Percentiles rank a stretch among this genome's conserved stretches.
These are phyloP conservation scores for Candida pseudoglaebosa DNA, from an alignment of 805 yeast genomes.

Conservation along the genomic window DNA sequence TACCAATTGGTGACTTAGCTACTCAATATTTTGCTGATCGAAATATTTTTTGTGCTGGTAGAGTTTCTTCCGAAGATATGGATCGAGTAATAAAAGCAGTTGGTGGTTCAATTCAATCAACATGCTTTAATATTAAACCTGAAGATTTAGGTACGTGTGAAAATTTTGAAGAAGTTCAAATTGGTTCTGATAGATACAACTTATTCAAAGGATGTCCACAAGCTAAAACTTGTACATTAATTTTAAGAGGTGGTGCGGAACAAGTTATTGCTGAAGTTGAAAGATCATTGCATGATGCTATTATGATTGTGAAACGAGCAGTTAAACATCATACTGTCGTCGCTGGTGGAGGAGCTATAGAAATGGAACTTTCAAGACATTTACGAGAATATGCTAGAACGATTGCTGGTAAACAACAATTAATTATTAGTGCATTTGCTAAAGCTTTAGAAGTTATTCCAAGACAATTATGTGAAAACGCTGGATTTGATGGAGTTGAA, in stretches of 20 bases:
- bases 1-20: conserved; percentile 98
- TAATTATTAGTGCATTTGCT: conserved; percentile 88
- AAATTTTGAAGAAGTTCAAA: conserved; percentile 85
- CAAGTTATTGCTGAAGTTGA: conserved; percentile 98
- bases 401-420: conserved; percentile 94
- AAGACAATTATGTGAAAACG: conserved; percentile 95
- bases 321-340: conserved; percentile 82
- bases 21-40: conserved; percentile 98
- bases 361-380: conserved; percentile 91
- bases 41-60: conserved; percentile 94
- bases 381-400: conserved; percentile 82
- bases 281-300: conserved; percentile 95
- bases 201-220: conserved; percentile 88
- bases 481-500: conserved; percentile 98
- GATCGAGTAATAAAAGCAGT: conserved; percentile 90
- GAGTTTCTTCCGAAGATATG: conserved; percentile 87
- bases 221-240: conserved; percentile 88
- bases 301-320: conserved; percentile 96
- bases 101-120: conserved; percentile 83
- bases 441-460: conserved; percentile 94
- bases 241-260: conserved; percentile 96
- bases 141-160: conserved; percentile 83
- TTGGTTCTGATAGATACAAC: conserved; percentile 94
- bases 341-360: conserved; percentile 99
- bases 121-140: conserved; percentile 63